Evolutionary conservation across 176 grass and related monocot species (phyloP), one percentile per base, ranked within the genome.

Genomic region (Puya raimondii): DNA sequence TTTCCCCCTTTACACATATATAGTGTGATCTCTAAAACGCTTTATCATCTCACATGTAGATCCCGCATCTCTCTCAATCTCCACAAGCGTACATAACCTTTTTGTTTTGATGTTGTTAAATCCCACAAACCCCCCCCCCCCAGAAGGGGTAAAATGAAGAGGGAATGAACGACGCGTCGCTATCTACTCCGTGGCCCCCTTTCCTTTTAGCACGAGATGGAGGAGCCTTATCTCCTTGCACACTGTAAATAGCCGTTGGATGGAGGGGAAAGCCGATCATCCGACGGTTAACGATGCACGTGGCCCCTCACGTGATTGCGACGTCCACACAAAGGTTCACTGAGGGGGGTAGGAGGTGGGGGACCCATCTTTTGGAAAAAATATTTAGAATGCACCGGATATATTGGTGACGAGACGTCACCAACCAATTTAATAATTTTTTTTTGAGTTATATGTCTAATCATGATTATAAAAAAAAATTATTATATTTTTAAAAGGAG

Each of bases 271-370:
- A 3, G n/a, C 56, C 33, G 4, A 59, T 59, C 16, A 21, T 59
- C 56, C 1, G 56, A 59, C 56, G 56, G 56, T 6, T 18, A 11
- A 18, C 6, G 56, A 11, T 59, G 56, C 56, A 59, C 15, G 56
- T 18, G 56, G 15, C n/a, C 10, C 56, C n/a, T 42, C 33, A 42
- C n/a, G 1, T 9, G 56, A 18, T 61, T 61, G 17, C 56, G 56
- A 61, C 56, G 10, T 7, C 2, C 56, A n/a, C 17, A 0, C 17
- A 0, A 10, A 16, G 0, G 56, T 10, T 61, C 16, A 20, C 18
- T 29, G 74, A 49, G 47, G 48, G 51, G 58, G 64, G 26, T 16
- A 53, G 64, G 57, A 49, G 72, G 49, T 74, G 9, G 72, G 1
- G 72, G 50, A 47, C n/a, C n/a, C n/a, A n/a, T n/a, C n/a, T n/a